Conservation (phyloP, 208 protist species). For the Phytomonas sp. region DNA sequence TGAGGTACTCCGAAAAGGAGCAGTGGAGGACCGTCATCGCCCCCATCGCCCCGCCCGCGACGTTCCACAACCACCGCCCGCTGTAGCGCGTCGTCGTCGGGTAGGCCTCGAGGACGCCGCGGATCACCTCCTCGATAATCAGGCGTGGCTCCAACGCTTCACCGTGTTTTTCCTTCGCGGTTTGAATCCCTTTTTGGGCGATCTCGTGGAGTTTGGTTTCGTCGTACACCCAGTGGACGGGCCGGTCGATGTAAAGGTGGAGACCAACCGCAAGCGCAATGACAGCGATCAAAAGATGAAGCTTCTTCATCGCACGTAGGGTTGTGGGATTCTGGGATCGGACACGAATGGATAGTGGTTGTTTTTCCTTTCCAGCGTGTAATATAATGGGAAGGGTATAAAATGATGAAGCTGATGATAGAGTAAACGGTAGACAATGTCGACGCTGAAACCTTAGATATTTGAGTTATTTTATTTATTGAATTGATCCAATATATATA, state of each 20-base stretch:
- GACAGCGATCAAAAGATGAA: conserved; percentile 16
- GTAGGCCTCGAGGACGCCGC: conserved; percentile 51
- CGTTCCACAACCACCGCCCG: conserved; percentile 84
- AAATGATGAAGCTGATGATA: no score
- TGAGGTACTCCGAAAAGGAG: conserved; percentile 90
- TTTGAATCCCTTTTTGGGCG: conserved; percentile 53
- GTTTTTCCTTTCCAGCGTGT: not conserved
- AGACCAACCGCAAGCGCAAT: conserved; percentile 35
- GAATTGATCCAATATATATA: no score
- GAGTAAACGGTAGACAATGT: no score
- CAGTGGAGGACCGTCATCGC: conserved; percentile 84
- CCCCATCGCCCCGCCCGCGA: conserved; percentile 89
- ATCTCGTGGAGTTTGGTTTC: conserved; percentile 61
- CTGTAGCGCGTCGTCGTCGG: conserved; percentile 52
- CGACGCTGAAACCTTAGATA: no score
- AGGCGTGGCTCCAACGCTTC: conserved; percentile 11
- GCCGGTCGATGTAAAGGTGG: conserved; percentile 40
- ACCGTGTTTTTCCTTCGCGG: conserved; percentile 38
- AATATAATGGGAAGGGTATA: not conserved
- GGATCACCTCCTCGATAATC: conserved; percentile 60
- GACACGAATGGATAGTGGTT: conserved; percentile 1
- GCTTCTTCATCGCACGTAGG: not conserved
- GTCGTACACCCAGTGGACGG: conserved; percentile 69
- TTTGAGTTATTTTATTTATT: no score
- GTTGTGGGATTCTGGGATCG: not conserved